phyloP scores from a whole-genome alignment of 495 filamentous ascomycete genomes.

The Aspergillus affinis region DNA sequence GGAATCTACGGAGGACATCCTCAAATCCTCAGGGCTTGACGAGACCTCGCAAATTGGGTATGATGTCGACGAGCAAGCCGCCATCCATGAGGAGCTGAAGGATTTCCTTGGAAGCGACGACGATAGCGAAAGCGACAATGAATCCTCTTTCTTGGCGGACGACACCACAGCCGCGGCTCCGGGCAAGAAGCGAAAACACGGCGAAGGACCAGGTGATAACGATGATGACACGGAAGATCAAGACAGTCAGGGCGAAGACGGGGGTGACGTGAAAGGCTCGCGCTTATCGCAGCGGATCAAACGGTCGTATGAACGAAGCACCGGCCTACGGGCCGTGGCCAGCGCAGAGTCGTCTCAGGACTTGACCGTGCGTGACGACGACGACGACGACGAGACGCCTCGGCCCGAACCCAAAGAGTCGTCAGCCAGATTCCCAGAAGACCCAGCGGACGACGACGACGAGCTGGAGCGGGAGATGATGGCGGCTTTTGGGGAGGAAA shows the following conservation, averaged over 20 bases:
- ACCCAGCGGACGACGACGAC: constrained; percentile 54
- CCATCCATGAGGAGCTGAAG: constrained; percentile 68
- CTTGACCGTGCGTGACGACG: constrained; percentile 36
- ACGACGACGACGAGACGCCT: constrained; percentile 51
- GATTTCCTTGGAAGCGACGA: constrained; percentile 73
- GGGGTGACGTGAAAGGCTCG: constrained; percentile 36
- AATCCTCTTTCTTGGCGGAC: constrained; percentile 30
- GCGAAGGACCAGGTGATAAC: constrained; percentile 31
- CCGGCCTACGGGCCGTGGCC: constrained; percentile 46
- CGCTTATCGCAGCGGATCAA: constrained; percentile 49
- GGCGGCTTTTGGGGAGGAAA: constrained; percentile 60
- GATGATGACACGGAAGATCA: constrained; percentile 27
- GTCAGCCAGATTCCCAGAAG: constrained; percentile 24
- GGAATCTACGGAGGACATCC: constrained; percentile 46
- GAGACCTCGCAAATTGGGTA: constrained; percentile 39
- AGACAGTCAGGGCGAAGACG: constrained; percentile 33
- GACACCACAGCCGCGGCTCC: constrained; percentile 18
- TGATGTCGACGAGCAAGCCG: constrained; percentile 48
- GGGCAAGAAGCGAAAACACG: constrained; percentile 45
- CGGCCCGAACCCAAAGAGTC: constrained; percentile 26
- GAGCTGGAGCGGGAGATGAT: constrained; percentile 67
- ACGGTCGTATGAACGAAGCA: constrained; percentile 48
- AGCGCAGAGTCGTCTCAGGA: constrained; percentile 47
- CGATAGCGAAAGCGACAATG: constrained; percentile 53
- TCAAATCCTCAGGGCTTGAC: constrained; percentile 32